Evolutionary conservation across 768 basidiomycete species (phyloP).

Genomic region (Galerina marginata): DNA sequence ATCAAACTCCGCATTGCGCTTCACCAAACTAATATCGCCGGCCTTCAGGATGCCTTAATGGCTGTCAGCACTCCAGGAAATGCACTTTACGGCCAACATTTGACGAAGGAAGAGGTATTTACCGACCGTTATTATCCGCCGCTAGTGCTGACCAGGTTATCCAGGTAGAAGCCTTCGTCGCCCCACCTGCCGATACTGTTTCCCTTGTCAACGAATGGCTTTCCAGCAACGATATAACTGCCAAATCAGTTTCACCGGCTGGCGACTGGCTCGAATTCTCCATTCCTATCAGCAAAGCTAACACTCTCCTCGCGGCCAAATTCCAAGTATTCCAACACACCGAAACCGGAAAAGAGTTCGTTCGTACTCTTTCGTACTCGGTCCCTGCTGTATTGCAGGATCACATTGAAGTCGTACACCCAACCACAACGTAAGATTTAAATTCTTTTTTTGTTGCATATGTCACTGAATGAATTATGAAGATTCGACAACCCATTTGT

Average conservation of each 20-base stretch:
- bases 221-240: slow-evolving; percentile 39
- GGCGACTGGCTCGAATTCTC: slow-evolving; percentile 47
- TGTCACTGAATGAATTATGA: not conserved
- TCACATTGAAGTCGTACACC: slow-evolving; percentile 46
- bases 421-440: slow-evolving; percentile 34
- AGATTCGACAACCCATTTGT: slow-evolving; percentile 22
- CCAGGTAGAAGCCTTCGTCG: slow-evolving; percentile 28
- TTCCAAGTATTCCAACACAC: slow-evolving; percentile 51
- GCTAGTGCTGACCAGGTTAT: no score
- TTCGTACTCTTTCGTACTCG: slow-evolving; percentile 34
- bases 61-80: slow-evolving; percentile 56
- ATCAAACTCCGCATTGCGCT: slow-evolving; percentile 51
- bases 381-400: slow-evolving; percentile 40
- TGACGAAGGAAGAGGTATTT: slow-evolving; percentile 46
- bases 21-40: slow-evolving; percentile 47
- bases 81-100: slow-evolving; percentile 51
- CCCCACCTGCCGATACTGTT: slow-evolving; percentile 40
- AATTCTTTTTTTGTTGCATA: not conserved
- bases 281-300: slow-evolving; percentile 43
- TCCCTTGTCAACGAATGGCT: slow-evolving; percentile 41
- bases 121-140: not conserved
- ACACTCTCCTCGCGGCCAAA: slow-evolving; percentile 43
- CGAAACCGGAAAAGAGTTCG: slow-evolving; percentile 39
- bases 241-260: slow-evolving; percentile 36
- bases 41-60: slow-evolving; percentile 46